A percentile compares a stretch with the other conserved stretches of the same genome.
phyloP scores from a whole-genome alignment of 108 stramenopile genomes.

The Skeletonema menzelii region DNA sequence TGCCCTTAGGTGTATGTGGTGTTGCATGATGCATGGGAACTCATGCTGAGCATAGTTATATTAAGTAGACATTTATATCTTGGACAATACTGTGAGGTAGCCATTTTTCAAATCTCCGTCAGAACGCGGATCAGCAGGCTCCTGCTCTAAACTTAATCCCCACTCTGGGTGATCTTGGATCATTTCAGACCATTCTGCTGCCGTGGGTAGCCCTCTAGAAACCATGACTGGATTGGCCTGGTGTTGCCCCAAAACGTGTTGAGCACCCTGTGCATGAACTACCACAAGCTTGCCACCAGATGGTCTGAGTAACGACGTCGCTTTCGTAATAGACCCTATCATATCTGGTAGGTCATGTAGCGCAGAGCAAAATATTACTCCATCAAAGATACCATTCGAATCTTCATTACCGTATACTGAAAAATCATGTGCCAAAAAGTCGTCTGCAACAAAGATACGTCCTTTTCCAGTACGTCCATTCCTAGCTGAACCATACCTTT shows the following conservation, averaged over 20 bases:
- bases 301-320: constrained; percentile 35
- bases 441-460: constrained; percentile 35
- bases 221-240: constrained; percentile 70
- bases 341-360: constrained; percentile 75
- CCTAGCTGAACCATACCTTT: constrained; percentile 34
- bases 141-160: constrained; percentile 19
- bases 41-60: background rate
- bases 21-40: background rate
- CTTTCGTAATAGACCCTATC: constrained; percentile 46
- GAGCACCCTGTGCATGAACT: constrained; percentile 73
- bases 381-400: constrained; percentile 39
- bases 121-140: constrained; percentile 42
- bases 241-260: constrained; percentile 60
- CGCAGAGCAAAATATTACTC: constrained; percentile 68
- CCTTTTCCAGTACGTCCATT: constrained; percentile 40
- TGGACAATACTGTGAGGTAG: constrained; percentile 44
- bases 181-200: constrained; percentile 52
- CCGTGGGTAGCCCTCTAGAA: constrained; percentile 60
- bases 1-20: constrained; percentile 22
- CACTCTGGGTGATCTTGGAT: constrained; percentile 23
- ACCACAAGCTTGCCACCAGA: constrained; percentile 51
- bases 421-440: constrained; percentile 60
- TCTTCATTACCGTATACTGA: constrained; percentile 15
- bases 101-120: constrained; percentile 40
- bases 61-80: constrained; percentile 9